Evolutionary conservation across 345 rosid genomes (phyloP).

Genomic region (Gossypium stocksii): DNA sequence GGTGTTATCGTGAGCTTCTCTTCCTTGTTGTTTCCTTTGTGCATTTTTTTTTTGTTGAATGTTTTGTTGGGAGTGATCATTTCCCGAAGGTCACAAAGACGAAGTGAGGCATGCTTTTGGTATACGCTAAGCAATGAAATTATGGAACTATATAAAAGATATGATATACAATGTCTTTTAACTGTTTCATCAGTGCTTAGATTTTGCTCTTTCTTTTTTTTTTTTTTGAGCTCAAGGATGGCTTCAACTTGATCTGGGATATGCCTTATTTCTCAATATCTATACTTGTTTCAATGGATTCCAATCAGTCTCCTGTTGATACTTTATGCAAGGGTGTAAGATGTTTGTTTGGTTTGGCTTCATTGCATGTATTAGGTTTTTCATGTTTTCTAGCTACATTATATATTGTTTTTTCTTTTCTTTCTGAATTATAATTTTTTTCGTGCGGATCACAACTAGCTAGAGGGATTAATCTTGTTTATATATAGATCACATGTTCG

Average conservation of each 20-base stretch:
- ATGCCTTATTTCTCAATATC: background rate
- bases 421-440: background rate
- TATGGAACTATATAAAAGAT: background rate
- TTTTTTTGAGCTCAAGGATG: background rate
- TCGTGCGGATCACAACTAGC: background rate
- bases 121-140: conserved; percentile 27
- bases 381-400: background rate
- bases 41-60: background rate
- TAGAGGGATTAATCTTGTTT: conserved; percentile 6
- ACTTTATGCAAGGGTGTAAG: background rate
- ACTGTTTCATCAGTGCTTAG: background rate
- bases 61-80: conserved; percentile 4
- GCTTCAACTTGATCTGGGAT: conserved; percentile 12
- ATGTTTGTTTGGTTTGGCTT: background rate
- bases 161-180: conserved; percentile 3
- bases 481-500: background rate
- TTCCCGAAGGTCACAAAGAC: conserved; percentile 3
- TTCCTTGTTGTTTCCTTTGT: conserved; percentile 16
- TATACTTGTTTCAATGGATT: background rate
- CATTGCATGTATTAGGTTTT: background rate
- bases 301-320: background rate
- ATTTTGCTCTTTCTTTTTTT: background rate
- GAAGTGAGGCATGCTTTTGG: conserved; percentile 27
- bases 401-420: background rate
- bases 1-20: conserved; percentile 17